phyloP scores from a whole-genome alignment of 1,139 yeast species.

The Spathaspora sp. region DNA sequence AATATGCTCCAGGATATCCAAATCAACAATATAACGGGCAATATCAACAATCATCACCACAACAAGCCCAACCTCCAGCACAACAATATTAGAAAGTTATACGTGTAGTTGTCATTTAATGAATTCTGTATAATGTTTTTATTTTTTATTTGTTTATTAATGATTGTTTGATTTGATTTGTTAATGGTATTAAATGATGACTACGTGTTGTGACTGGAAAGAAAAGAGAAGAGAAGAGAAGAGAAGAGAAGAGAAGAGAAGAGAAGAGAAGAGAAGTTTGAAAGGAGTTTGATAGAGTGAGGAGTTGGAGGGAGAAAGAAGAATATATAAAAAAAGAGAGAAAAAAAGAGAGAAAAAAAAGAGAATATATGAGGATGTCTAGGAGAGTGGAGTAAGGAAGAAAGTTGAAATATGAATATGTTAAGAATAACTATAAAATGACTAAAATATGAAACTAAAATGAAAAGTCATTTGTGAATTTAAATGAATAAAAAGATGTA shows the following conservation, averaged over 20 bases:
- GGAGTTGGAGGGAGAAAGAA: background rate
- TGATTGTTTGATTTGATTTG: background rate
- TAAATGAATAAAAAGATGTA: background rate
- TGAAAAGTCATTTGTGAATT: background rate
- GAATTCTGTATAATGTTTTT: conserved; percentile 2
- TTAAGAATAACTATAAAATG: background rate
- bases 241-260: background rate
- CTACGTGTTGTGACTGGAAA: background rate
- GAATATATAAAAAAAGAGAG: background rate
- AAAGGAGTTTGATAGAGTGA: background rate
- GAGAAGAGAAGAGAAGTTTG: background rate
- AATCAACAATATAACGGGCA: conserved; percentile 19
- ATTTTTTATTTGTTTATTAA: conserved; percentile 6
- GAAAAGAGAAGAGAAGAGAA: background rate
- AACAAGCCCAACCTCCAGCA: conserved; percentile 6
- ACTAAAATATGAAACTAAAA: background rate
- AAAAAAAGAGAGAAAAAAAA: background rate
- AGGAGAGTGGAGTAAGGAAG: background rate
- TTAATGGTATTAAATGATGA: conserved; percentile 2
- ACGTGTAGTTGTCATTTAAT: background rate
- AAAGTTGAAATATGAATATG: background rate
- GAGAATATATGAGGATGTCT: background rate
- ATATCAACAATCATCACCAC: conserved; percentile 14
- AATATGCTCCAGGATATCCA: conserved; percentile 27
- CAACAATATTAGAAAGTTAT: conserved; percentile 6